Evolutionary conservation across 2,329 filamentous ascomycete species (phyloP), one percentile per base, ranked within the genome.

Genomic region (Coniella vitis): DNA sequence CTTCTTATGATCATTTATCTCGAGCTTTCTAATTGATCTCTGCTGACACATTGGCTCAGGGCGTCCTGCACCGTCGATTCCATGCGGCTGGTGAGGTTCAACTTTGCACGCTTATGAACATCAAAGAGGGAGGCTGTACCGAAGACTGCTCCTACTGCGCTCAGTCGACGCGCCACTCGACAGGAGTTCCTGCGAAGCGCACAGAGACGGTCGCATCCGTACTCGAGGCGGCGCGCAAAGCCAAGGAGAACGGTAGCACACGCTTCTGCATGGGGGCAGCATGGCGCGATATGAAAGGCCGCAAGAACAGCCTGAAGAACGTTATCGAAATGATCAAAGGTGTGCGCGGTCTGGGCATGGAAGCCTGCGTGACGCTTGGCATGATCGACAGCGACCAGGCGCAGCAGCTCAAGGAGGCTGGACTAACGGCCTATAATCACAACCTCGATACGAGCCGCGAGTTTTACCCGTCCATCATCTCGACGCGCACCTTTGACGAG

Each of bases 221-320:
- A 2, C 79, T 95, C 20, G 80, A 78, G 34, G 87, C 87, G 3
- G 90, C 90, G 1, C 79, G 81, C 32, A 79, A 80, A 29, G 90
- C 90, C 52, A 87, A 86, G 60, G 81, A 80, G 48, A 93, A 93
- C 56, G 90, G 90, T 43, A 90, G 85, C 70, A 94, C 88, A 8
- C 81, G 90, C 2, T 95, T 95, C 76, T 95, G 90, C 70, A 95
- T 95, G 89, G 90, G 90, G 8, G 90, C 90, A 3, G 90, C 90
- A 0, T 95, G 90, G 90, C 75, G 90, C 34, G 90, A 95, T 67
- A 95, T 95, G 90, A 84, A 87, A 13, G 90, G 90, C 16, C 85
- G 90, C 56, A 93, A 90, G 69, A 88, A 85, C 38, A 84, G 81
- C 55, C 70, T 95, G 45, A 83, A 83, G 67, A 93, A 93, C 65